Percentiles rank a stretch among this genome's conserved stretches.
phyloP scores from a whole-genome alignment of 1,139 yeast species.

The Taphrina wiesneri region DNA sequence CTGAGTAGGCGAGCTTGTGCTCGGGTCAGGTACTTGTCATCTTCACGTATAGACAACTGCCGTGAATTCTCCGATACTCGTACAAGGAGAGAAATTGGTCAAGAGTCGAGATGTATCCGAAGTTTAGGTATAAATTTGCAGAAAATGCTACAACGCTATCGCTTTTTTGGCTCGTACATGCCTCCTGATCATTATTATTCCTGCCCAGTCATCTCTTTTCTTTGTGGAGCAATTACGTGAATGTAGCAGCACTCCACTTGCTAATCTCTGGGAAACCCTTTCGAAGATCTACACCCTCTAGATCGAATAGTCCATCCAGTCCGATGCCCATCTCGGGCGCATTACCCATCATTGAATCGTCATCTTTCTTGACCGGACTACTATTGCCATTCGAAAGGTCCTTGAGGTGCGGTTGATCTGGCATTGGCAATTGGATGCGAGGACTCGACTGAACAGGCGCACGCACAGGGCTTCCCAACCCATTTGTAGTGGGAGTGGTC shows the following conservation, averaged over 20 bases:
- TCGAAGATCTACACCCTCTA: slow-evolving; percentile 34
- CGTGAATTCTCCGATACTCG: too few relatives aligned
- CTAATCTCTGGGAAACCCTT: slow-evolving; percentile 35
- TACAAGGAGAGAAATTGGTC: too few relatives aligned
- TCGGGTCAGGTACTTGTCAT: too few relatives aligned
- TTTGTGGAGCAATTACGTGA: background rate
- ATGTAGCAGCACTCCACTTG: slow-evolving; percentile 34
- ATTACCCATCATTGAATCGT: background rate
- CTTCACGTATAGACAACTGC: too few relatives aligned
- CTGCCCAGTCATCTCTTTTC: background rate
- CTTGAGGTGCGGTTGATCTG: background rate
- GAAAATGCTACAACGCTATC: slow-evolving; percentile 7
- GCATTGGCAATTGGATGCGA: slow-evolving; percentile 6
- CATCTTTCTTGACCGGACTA: slow-evolving; percentile 6
- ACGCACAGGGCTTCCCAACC: slow-evolving; percentile 9
- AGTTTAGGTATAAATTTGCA: background rate
- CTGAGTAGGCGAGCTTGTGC: too few relatives aligned
- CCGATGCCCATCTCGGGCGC: slow-evolving; percentile 13
- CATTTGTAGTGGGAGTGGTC: slow-evolving; percentile 30
- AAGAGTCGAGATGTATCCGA: too few relatives aligned
- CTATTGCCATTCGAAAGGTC: background rate
- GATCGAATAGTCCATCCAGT: slow-evolving; percentile 30
- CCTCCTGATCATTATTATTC: background rate
- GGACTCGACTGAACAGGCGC: slow-evolving; percentile 10
- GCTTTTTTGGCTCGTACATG: background rate